A percentile compares a stretch with the other conserved stretches of the same genome.
These are phyloP conservation scores for Ascochyta koolunga DNA, from an alignment of 2,329 filamentous ascomycete species.

Conservation along the genomic window DNA sequence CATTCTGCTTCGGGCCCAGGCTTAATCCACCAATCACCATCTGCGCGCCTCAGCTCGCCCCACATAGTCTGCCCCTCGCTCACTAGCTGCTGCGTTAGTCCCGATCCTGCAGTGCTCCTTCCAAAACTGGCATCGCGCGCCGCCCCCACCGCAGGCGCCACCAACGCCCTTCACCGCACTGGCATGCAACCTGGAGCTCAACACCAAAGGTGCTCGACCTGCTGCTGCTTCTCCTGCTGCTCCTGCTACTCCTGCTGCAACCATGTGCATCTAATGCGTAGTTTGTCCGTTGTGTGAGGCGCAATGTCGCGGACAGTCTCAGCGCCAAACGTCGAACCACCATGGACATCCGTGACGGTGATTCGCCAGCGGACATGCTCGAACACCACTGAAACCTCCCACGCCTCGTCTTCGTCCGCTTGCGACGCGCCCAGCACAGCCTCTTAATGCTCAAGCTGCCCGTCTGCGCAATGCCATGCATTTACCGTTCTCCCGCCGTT, in stretches of 20 bases:
- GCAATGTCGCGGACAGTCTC: slow-evolving; percentile 22
- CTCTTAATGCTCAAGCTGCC: slow-evolving; percentile 45
- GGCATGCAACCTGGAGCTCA: slow-evolving; percentile 10
- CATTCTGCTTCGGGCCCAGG: slow-evolving; percentile 10
- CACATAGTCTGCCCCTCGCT: slow-evolving; percentile 4
- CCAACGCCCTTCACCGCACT: slow-evolving; percentile 17
- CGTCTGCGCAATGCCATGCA: slow-evolving; percentile 32
- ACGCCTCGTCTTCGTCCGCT: slow-evolving; percentile 37
- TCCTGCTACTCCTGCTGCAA: neutral
- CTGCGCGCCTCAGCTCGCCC: neutral
- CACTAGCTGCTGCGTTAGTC: slow-evolving; percentile 15
- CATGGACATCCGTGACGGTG: slow-evolving; percentile 21
- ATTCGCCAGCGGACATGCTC: slow-evolving; percentile 39
- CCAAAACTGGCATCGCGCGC: slow-evolving; percentile 14
- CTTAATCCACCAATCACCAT: slow-evolving; percentile 12
- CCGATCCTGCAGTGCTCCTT: slow-evolving; percentile 17
- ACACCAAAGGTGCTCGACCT: slow-evolving; percentile 9
- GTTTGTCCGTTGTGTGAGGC: slow-evolving; percentile 3
- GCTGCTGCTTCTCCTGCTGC: neutral
- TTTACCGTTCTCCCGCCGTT: slow-evolving; percentile 30
- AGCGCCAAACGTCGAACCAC: slow-evolving; percentile 39
- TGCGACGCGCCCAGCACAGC: slow-evolving; percentile 41
- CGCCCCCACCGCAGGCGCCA: slow-evolving; percentile 20
- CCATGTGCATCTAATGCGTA: neutral
- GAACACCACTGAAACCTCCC: slow-evolving; percentile 44